phyloP scores from a whole-genome alignment of 2,329 filamentous ascomycete genomes.

The Penicillium sp. region DNA sequence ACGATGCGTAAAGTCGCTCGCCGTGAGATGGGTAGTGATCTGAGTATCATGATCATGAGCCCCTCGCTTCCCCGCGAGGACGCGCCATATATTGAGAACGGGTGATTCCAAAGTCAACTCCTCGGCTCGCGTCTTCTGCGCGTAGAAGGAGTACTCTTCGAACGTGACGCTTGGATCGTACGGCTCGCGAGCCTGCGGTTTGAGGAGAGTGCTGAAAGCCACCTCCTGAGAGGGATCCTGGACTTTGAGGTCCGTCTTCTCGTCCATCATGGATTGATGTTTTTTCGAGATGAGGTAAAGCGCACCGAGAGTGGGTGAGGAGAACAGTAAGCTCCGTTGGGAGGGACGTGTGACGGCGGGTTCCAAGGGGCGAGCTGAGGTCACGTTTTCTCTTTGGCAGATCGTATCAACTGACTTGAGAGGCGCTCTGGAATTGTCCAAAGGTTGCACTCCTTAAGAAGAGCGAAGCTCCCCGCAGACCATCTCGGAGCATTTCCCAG shows the following conservation, averaged over 20 bases:
- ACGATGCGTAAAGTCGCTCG: conserved; percentile 14
- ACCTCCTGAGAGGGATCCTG: background rate
- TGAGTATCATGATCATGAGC: conserved; percentile 8
- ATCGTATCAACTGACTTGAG: background rate
- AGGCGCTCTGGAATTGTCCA: background rate
- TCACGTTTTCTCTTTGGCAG: background rate
- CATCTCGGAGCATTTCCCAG: background rate
- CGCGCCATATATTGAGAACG: conserved; percentile 13
- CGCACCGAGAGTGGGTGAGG: background rate
- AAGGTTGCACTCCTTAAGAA: background rate
- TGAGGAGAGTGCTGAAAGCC: conserved; percentile 6
- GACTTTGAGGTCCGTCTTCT: background rate
- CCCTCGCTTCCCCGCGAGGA: conserved; percentile 8
- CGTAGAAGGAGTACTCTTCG: conserved; percentile 46
- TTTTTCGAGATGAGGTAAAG: background rate
- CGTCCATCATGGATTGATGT: background rate
- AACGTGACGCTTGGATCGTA: conserved; percentile 34
- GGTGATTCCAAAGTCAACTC: conserved; percentile 29
- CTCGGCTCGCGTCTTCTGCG: conserved; percentile 36
- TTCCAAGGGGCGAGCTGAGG: no score
- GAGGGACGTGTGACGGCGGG: background rate
- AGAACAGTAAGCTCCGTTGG: background rate
- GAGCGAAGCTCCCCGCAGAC: background rate
- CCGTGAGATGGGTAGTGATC: conserved; percentile 5
- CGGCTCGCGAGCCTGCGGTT: conserved; percentile 22